A percentile compares a stretch with the other conserved stretches of the same genome.
Evolutionary conservation across 176 grass and related monocot genomes (phyloP).

Genomic region (Paspalum notatum): DNA sequence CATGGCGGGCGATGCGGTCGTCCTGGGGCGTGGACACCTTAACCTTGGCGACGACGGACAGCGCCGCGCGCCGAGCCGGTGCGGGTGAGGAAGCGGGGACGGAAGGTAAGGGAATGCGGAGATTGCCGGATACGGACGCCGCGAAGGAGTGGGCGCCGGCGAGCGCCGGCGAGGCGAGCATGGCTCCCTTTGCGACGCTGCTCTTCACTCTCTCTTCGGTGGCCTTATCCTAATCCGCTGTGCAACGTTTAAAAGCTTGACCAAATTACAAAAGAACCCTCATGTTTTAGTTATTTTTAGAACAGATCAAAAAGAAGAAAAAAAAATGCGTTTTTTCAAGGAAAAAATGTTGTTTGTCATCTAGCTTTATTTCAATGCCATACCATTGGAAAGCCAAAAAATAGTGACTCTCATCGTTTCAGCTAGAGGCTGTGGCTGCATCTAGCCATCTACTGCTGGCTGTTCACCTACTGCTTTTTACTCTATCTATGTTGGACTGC

Average conservation of each 20-base stretch:
- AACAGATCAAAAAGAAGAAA: background rate
- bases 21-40: conserved; percentile 69
- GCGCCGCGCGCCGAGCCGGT: conserved; percentile 22
- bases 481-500: too few relatives aligned
- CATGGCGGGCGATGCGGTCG: conserved; percentile 74
- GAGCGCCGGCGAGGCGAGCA: conserved; percentile 55
- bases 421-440: too few relatives aligned
- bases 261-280: background rate
- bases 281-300: background rate
- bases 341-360: background rate
- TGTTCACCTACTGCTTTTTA: too few relatives aligned
- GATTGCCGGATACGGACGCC: conserved; percentile 17
- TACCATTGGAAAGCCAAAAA: background rate
- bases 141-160: conserved; percentile 43
- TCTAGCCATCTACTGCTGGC: too few relatives aligned
- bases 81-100: conserved; percentile 14
- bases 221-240: conserved; percentile 38
- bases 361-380: background rate
- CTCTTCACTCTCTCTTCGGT: conserved; percentile 2
- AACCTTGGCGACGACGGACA: conserved; percentile 57
- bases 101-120: background rate
- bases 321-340: background rate
- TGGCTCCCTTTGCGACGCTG: conserved; percentile 22
- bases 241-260: background rate
- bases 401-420: too few relatives aligned